phyloP scores from a whole-genome alignment of 106 monocot genomes.

The Dendrobium chrysotoxum region DNA sequence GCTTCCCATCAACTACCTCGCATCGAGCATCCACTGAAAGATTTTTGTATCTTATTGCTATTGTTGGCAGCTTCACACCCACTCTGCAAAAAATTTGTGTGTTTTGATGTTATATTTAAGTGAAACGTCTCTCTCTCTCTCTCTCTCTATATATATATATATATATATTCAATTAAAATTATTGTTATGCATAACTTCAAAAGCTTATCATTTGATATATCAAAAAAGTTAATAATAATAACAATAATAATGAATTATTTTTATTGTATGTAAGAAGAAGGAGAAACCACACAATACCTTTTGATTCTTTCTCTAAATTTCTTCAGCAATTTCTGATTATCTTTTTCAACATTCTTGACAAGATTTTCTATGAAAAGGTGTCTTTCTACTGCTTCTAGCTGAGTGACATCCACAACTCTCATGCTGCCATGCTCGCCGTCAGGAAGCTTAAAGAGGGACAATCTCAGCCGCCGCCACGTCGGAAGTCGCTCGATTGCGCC shows the following conservation, averaged over 20 bases:
- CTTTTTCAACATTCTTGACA: constrained; percentile 18
- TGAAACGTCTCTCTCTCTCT: no score
- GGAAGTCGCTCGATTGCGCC: constrained; percentile 19
- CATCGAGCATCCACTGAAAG: constrained; percentile 9
- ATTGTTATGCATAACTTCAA: no score
- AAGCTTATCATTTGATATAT: no score
- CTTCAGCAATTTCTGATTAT: constrained; percentile 12
- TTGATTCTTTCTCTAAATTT: constrained; percentile 11
- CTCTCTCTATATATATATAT: no score
- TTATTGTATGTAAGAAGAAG: no score
- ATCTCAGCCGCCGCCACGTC: not conserved
- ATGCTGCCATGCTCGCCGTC: not conserved
- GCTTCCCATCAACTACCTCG: constrained; percentile 8
- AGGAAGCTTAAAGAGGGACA: not conserved
- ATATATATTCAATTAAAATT: no score
- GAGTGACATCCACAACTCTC: constrained; percentile 7
- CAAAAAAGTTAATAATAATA: no score
- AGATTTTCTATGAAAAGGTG: constrained; percentile 11
- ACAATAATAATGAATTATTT: no score
- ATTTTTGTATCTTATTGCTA: constrained; percentile 15
- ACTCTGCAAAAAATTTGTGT: not conserved
- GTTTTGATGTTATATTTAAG: not conserved
- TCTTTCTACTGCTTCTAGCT: constrained; percentile 7
- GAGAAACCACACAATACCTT: not conserved
- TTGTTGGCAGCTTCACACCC: constrained; percentile 8